These are phyloP conservation scores for Zalerion maritima DNA, from an alignment of 495 filamentous ascomycete species.

Conservation along the genomic window DNA sequence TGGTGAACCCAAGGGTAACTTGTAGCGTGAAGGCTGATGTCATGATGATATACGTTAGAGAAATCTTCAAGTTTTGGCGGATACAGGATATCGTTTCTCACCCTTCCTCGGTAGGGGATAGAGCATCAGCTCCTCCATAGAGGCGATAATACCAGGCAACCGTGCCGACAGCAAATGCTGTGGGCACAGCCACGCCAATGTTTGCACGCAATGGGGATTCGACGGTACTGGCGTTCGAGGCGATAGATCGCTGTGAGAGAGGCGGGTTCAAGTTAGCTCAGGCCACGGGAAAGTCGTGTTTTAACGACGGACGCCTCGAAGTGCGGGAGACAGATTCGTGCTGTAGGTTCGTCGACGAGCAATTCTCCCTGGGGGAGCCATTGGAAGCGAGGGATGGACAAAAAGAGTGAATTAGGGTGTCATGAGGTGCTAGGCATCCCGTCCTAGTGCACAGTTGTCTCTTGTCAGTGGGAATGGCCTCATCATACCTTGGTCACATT, in stretches of 20 bases:
- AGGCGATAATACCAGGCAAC: slow-evolving; percentile 92
- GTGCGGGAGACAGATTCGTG: slow-evolving; percentile 1
- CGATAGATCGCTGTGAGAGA: slow-evolving; percentile 40
- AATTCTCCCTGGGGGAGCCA: slow-evolving; percentile 3
- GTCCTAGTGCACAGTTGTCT: too few species aligned
- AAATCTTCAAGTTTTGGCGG: slow-evolving; percentile 1
- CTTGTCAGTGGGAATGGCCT: slow-evolving; percentile 6
- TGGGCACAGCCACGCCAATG: slow-evolving; percentile 68
- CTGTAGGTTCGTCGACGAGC: not conserved
- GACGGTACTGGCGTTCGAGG: slow-evolving; percentile 41
- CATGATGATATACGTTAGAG: slow-evolving; percentile 12
- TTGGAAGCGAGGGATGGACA: slow-evolving; percentile 13
- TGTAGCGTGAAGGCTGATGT: slow-evolving; percentile 68
- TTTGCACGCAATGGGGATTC: slow-evolving; percentile 51
- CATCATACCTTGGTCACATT: slow-evolving; percentile 44
- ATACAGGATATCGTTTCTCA: slow-evolving; percentile 36
- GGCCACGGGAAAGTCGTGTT: slow-evolving; percentile 4
- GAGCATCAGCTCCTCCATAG: slow-evolving; percentile 78
- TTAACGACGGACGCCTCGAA: slow-evolving; percentile 1
- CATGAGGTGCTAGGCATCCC: slow-evolving; percentile 8
- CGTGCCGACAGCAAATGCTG: slow-evolving; percentile 69
- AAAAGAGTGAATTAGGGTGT: slow-evolving; percentile 8
- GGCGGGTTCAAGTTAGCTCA: slow-evolving; percentile 15
- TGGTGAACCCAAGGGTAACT: slow-evolving; percentile 92
- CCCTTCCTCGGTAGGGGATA: slow-evolving; percentile 95